Evolutionary conservation across 2,329 filamentous ascomycete species (phyloP), one percentile per base, ranked within the genome.

Genomic region (Elsinoe arachidis): DNA sequence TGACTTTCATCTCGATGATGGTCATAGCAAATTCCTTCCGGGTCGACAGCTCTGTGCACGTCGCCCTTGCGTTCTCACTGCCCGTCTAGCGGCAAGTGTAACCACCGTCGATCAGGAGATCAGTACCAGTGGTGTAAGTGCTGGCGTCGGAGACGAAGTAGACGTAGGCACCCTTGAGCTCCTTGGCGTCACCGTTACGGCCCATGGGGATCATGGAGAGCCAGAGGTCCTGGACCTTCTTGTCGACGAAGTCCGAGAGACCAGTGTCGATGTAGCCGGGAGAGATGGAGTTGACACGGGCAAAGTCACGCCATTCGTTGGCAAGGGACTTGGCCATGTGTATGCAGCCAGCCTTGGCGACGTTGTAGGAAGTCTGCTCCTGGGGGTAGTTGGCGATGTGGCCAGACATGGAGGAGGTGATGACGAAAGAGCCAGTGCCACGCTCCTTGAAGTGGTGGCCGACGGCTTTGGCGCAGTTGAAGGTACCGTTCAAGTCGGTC

Each of bases 381-480:
- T 86, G 83, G 26, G 83, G 88, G 76, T 85, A 90, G 81, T 92
- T 92, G 79, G 90, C 88, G 62, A 92, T 83, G 74, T 83, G 82
- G 63, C 87, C 88, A 52, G 86, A 89, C 87, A 92, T 86, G 64
- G 78, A 81, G n/a, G 83, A 77, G 38, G 84, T 87, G 69, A 85
- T 82, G 71, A 87, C 76, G 68, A 86, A 79, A 60, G 78, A 81
- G 52, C 84, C 84, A 10, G 75, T 83, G 64, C 81, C 80, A 61
- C 80, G 78, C 73, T 84, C 74, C 72, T 83, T 83, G 79, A 85
- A 86, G 73, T 93, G 86, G 57, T 85, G 80, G 34, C 90, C 91
- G n/a, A 89, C 88, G 17, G 89, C 89, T 76, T 92, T 88, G 23
- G 90, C 89, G 61, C 89, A 95, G 80, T 91, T 83, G 73, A 90